Percentiles rank a stretch among this genome's conserved stretches.
These are phyloP conservation scores for Jacaranda copaia DNA, from an alignment of 257 asterid genomes.

Conservation along the genomic window DNA sequence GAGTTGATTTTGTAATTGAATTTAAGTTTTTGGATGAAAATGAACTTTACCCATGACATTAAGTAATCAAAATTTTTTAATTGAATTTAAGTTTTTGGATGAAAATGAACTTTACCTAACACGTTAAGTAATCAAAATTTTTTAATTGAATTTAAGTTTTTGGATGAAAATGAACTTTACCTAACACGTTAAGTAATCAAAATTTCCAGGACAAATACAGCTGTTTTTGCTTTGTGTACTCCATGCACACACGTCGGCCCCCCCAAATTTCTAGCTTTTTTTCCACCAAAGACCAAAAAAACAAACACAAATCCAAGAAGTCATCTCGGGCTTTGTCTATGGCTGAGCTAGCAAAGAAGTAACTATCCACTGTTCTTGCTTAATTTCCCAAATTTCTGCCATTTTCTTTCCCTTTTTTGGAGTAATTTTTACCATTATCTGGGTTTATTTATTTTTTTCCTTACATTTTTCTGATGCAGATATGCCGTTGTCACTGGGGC, in stretches of 20 bases:
- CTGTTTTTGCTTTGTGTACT: neutral
- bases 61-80: neutral
- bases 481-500: slow-evolving; percentile 67
- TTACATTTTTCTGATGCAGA: slow-evolving; percentile 22
- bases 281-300: neutral
- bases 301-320: neutral
- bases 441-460: neutral
- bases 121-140: too few species aligned
- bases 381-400: neutral
- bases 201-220: too few species aligned
- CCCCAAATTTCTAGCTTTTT: too few species aligned
- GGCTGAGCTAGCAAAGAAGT: slow-evolving; percentile 40
- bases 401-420: neutral
- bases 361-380: neutral
- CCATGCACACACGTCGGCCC: neutral
- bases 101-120: too few species aligned
- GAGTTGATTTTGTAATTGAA: too few species aligned
- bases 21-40: too few species aligned
- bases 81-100: too few species aligned
- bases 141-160: too few species aligned
- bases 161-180: too few species aligned
- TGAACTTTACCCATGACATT: too few species aligned
- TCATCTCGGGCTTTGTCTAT: slow-evolving; percentile 31
- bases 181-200: neutral
- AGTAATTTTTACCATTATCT: neutral